Evolutionary conservation across 179 eudicot genomes (phyloP).

Genomic region (Actinidia arguta): DNA sequence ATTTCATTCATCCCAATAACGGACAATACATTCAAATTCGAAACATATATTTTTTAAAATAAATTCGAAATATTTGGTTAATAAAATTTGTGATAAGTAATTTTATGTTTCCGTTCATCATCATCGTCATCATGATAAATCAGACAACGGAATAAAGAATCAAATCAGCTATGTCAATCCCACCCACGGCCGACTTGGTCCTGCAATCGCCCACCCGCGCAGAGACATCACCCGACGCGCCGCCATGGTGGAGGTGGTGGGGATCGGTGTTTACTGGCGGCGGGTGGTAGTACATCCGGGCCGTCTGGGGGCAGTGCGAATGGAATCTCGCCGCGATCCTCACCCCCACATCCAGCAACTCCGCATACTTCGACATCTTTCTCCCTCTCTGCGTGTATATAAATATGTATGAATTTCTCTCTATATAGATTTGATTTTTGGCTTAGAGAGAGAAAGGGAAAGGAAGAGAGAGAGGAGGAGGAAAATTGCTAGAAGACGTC

Average conservation of each 20-base stretch:
- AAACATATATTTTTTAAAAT: too few species aligned
- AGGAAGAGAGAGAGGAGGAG: neutral
- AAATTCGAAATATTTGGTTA: too few species aligned
- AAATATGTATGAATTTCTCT: too few species aligned
- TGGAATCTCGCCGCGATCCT: constrained; percentile 59
- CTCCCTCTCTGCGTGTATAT: too few species aligned
- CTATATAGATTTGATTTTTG: too few species aligned
- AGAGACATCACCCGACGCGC: constrained; percentile 14
- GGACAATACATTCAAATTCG: neutral
- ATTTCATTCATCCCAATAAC: neutral
- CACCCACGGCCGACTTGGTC: neutral
- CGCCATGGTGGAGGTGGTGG: neutral
- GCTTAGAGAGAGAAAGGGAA: neutral
- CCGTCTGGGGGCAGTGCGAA: constrained; percentile 75
- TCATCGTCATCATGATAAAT: too few species aligned
- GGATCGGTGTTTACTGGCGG: constrained; percentile 44
- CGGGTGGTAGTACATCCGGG: constrained; percentile 70
- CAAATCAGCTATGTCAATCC: constrained; percentile 37
- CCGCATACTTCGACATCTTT: constrained; percentile 53
- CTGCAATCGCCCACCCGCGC: constrained; percentile 19
- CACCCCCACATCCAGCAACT: constrained; percentile 56
- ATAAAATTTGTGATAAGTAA: too few species aligned
- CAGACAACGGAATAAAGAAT: constrained; percentile 43
- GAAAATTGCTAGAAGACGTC: constrained; percentile 10
- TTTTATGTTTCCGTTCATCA: too few species aligned